Percentiles rank a stretch among this genome's conserved stretches.
These are phyloP conservation scores for Sporothrix brunneoviolacea DNA, from an alignment of 2,329 filamentous ascomycete genomes.

Conservation along the genomic window DNA sequence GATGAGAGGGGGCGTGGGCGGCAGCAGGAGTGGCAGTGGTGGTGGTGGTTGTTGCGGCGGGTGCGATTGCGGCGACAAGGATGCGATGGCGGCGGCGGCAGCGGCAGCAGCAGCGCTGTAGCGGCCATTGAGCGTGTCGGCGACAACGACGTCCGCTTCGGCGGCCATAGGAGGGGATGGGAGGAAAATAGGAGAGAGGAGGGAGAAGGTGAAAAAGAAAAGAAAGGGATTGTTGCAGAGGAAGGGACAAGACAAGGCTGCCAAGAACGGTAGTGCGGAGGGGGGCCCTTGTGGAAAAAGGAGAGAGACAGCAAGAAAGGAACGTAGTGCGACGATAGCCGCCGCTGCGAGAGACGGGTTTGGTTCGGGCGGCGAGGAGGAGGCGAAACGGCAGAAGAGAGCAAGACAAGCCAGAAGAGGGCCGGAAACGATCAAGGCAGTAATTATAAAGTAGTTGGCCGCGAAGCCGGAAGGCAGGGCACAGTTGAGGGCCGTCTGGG, in stretches of 20 bases:
- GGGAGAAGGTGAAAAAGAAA: background rate
- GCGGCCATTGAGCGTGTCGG: slow-evolving; percentile 9
- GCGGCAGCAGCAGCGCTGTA: background rate
- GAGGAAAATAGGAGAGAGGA: background rate
- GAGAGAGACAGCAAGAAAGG: background rate
- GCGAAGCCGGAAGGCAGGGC: background rate
- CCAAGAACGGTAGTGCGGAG: slow-evolving; percentile 10
- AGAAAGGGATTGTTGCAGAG: no score
- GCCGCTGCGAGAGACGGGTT: slow-evolving; percentile 1
- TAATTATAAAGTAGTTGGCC: background rate
- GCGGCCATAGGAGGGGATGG: slow-evolving; percentile 12
- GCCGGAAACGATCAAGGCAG: background rate
- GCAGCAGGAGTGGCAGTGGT: background rate
- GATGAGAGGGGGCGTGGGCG: slow-evolving; percentile 11
- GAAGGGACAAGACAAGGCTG: slow-evolving; percentile 12
- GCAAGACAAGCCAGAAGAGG: background rate
- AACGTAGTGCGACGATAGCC: slow-evolving; percentile 7
- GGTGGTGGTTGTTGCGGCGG: background rate
- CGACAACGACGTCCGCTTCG: slow-evolving; percentile 8
- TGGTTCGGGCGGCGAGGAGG: background rate
- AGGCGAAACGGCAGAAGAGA: background rate
- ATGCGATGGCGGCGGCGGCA: background rate
- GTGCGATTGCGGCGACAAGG: background rate
- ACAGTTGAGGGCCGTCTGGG: slow-evolving; percentile 1
- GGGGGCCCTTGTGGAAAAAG: background rate